These are phyloP conservation scores for Trichophyton benhamiae DNA, from an alignment of 2,329 filamentous ascomycete species.

Conservation along the genomic window DNA sequence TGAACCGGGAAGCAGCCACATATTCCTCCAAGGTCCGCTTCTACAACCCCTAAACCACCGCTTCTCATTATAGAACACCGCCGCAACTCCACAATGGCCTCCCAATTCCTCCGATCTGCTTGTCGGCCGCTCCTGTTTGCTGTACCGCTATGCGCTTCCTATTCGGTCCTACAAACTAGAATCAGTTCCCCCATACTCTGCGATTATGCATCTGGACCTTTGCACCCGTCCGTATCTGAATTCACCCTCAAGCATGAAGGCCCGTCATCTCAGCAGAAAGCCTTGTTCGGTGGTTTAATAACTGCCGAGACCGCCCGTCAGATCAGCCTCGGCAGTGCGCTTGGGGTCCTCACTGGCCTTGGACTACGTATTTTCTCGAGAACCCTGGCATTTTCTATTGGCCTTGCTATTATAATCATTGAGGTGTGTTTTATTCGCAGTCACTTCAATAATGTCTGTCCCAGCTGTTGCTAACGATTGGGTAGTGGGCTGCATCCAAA, in stretches of 20 bases:
- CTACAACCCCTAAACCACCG: too few species aligned
- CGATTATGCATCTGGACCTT: conserved; percentile 19
- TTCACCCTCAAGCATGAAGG: not conserved
- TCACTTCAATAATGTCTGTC: not conserved
- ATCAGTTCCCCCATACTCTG: conserved; percentile 24
- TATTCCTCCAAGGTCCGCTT: not conserved
- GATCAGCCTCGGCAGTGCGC: conserved; percentile 34
- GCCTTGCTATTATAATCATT: conserved; percentile 32
- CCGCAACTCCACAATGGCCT: conserved; percentile 11
- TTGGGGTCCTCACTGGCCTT: conserved; percentile 33
- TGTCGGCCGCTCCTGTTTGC: conserved; percentile 13
- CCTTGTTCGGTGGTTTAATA: conserved; percentile 18
- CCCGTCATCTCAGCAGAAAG: conserved; percentile 12
- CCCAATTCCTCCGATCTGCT: conserved; percentile 13
- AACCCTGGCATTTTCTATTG: conserved; percentile 32
- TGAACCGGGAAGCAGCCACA: not conserved
- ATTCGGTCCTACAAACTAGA: conserved; percentile 23
- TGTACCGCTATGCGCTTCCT: conserved; percentile 22
- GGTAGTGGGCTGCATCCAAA: conserved; percentile 34
- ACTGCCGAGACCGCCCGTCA: conserved; percentile 30
- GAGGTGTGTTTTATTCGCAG: conserved; percentile 26
- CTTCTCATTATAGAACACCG: not conserved
- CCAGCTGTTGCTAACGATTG: not conserved
- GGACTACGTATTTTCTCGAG: conserved; percentile 34
- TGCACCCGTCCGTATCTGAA: conserved; percentile 7